Percentiles rank a stretch among this genome's conserved stretches.
phyloP scores from a whole-genome alignment of 305 asterid species.

The Solanum hybrid region DNA sequence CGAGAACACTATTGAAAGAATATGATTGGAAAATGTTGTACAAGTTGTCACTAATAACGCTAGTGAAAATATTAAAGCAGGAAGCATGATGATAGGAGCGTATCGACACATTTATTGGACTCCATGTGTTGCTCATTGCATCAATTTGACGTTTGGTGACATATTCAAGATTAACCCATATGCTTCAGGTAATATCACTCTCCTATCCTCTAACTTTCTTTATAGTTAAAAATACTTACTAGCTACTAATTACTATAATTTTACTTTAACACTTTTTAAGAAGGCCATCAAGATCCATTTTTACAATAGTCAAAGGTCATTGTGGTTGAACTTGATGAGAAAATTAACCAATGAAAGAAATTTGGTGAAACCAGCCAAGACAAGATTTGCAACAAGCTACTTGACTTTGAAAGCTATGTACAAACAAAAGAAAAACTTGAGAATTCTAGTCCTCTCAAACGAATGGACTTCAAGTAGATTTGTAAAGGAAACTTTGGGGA shows the following conservation, averaged over 20 bases:
- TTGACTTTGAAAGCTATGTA: not conserved
- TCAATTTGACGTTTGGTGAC: not conserved
- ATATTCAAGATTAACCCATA: not conserved
- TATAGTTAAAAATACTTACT: not conserved
- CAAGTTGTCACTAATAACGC: not conserved
- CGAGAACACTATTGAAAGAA: not conserved
- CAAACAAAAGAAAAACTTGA: not conserved
- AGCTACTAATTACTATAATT: not conserved
- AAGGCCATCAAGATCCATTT: not conserved
- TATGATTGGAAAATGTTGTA: not conserved
- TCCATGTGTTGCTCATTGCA: not conserved
- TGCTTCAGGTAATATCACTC: not conserved
- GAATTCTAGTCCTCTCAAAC: not conserved
- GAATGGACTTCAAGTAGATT: not conserved
- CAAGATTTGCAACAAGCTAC: not conserved
- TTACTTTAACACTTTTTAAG: not conserved
- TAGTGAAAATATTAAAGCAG: not conserved
- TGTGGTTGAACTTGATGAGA: not conserved
- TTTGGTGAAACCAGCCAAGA: not conserved
- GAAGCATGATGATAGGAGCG: not conserved
- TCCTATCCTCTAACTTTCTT: not conserved
- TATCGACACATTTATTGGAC: not conserved
- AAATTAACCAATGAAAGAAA: not conserved
- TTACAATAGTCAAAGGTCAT: not conserved
- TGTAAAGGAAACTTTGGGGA: not conserved